Conservation (phyloP, 78 protist genomes). For the Cavenderia fasciculata region DNA sequence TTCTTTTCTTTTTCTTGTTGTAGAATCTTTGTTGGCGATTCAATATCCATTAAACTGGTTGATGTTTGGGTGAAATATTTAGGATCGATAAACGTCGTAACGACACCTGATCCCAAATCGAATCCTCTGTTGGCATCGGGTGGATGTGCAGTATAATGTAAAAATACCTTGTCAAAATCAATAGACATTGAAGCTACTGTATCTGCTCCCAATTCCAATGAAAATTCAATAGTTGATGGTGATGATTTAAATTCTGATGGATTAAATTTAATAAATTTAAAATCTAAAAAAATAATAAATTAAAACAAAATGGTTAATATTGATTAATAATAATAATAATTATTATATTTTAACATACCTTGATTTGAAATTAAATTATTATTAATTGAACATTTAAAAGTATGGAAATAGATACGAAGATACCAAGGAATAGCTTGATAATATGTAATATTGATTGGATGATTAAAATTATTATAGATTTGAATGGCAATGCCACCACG, state of each 20-base stretch:
- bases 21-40: conserved; percentile 22
- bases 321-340: no score
- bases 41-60: neutral
- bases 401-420: conserved; percentile 77
- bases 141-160: conserved; percentile 84
- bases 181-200: conserved; percentile 67
- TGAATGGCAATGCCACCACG: conserved; percentile 79
- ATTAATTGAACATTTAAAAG: conserved; percentile 31
- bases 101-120: conserved; percentile 82
- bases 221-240: conserved; percentile 70
- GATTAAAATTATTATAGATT: conserved; percentile 31
- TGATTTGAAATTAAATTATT: no score
- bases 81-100: neutral
- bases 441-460: conserved; percentile 60
- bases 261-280: neutral
- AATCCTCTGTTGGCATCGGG: conserved; percentile 93
- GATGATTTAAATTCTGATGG: conserved; percentile 78
- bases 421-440: conserved; percentile 79
- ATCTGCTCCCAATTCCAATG: conserved; percentile 60
- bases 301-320: no score
- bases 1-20: no score
- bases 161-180: conserved; percentile 81
- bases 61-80: neutral
- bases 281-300: no score
- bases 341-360: no score